Conservation (phyloP, 1,139 yeast genomes). For the Yamadazyma siamensis region DNA sequence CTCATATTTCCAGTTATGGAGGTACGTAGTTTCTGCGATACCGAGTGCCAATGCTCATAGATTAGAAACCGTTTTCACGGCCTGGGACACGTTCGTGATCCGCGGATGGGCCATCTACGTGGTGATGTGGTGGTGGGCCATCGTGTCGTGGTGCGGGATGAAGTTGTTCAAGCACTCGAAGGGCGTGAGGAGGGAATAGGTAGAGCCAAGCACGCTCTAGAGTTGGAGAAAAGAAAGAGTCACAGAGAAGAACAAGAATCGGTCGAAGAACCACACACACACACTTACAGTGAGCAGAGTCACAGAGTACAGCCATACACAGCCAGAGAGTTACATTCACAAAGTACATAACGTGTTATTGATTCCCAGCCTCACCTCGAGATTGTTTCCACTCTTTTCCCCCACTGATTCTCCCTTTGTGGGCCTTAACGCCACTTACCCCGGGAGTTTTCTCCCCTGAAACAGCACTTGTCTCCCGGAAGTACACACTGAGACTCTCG, state of each 20-base stretch:
- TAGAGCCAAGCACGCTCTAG: no score
- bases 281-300: no score
- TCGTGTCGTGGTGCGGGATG: constrained; percentile 73
- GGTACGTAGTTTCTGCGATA: constrained; percentile 34
- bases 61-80: no score
- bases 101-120: constrained; percentile 54
- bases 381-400: constrained; percentile 65
- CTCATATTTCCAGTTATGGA: constrained; percentile 44
- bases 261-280: no score
- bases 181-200: constrained; percentile 41
- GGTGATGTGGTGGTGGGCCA: constrained; percentile 74
- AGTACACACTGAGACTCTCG: constrained; percentile 23
- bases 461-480: constrained; percentile 17
- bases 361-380: constrained; percentile 83
- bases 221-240: no score
- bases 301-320: no score
- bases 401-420: constrained; percentile 69
- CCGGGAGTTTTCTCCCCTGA: constrained; percentile 7
- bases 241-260: no score
- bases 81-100: constrained; percentile 49
- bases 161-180: constrained; percentile 74
- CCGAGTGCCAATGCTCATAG: no score
- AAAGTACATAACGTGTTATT: no score
- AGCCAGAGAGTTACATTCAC: no score
- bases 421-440: constrained; percentile 8